Base-by-base conservation (phyloP, 257 asterid species). In the Gynochthodes officinalis region DNA sequence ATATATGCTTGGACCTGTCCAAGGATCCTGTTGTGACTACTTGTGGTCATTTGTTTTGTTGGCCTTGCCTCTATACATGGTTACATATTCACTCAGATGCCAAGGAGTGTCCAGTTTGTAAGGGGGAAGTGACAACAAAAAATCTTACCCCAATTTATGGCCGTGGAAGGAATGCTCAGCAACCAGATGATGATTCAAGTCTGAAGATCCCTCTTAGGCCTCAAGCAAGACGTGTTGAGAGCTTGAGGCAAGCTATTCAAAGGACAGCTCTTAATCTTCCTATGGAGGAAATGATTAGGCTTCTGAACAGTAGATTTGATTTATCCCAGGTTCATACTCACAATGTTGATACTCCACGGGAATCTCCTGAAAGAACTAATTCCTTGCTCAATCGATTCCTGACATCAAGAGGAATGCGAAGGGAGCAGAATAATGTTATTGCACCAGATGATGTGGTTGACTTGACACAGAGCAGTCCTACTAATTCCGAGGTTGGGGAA, bases 1-100 rank as follows among this genome's bases (percentile, higher is more conserved):
- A 89, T 79, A 92, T 95, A 74, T 95, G 99, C 80, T 80, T 95
- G 81, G 99, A 95, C 72, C 80, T 92, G 87, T 87, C 98, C 2
- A 86, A 85, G 77, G 98, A 92, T 57, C 99, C 99, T 9, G 98
- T 92, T 35, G 98, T 95, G 50, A 95, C 99, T 60, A 92, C 97
- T 77, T 95, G 99, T 0, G 99, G 99, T 33, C 99, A 95, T 82
- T 84, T 95, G 78, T 95, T 87, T 79, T 95, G 99, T 73, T 95
- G 99, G 99, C 92, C 96, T 3, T 95, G 99, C 77, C 93, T 95
- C 58, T 95, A 88, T 80, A 89, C 91, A 28, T 95, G 99, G 99
- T 67, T 95, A 46, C 89, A 91, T 73, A 82, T 84, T 75, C 97
- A 95, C 80, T 95, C 98, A 0, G 95, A 91, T 61, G 98, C 95